These are phyloP conservation scores for Microstegium vimineum DNA, from an alignment of 176 grass and related monocot species.

Conservation along the genomic window DNA sequence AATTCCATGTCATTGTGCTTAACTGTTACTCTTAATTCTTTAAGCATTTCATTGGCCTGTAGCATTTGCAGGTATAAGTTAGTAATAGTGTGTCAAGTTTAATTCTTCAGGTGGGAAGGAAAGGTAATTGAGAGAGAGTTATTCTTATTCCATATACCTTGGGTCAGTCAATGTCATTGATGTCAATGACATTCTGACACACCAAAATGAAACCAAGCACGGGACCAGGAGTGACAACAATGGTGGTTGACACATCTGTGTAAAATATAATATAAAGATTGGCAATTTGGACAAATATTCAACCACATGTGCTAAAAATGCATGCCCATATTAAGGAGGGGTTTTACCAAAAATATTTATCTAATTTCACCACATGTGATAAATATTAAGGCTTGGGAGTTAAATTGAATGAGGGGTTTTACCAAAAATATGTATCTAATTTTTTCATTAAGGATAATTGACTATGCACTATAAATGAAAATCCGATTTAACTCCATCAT, in stretches of 20 bases:
- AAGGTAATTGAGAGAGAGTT: not conserved
- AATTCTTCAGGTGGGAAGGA: not conserved
- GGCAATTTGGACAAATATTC: constrained; percentile 10
- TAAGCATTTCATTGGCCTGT: constrained; percentile 83
- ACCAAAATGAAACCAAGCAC: constrained; percentile 67
- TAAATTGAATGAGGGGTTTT: too few species aligned
- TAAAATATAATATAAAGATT: constrained; percentile 7
- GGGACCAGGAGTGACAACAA: constrained; percentile 84
- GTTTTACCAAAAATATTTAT: too few species aligned
- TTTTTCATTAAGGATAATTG: too few species aligned
- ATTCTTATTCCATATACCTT: constrained; percentile 47
- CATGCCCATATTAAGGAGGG: constrained; percentile 61
- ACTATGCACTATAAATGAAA: too few species aligned
- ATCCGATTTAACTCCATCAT: too few species aligned
- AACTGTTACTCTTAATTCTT: constrained; percentile 63
- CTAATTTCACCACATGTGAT: too few species aligned
- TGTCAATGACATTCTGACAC: constrained; percentile 64
- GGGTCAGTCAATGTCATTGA: constrained; percentile 61
- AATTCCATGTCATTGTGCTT: constrained; percentile 58
- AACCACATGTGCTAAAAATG: constrained; percentile 1
- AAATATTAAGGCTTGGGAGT: too few species aligned
- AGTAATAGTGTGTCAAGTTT: constrained; percentile 9
- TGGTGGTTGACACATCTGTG: constrained; percentile 91
- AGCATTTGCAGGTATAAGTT: constrained; percentile 5
- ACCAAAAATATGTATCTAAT: too few species aligned